Base-by-base conservation (phyloP, 305 asterid genomes). In the Andrographis paniculata region DNA sequence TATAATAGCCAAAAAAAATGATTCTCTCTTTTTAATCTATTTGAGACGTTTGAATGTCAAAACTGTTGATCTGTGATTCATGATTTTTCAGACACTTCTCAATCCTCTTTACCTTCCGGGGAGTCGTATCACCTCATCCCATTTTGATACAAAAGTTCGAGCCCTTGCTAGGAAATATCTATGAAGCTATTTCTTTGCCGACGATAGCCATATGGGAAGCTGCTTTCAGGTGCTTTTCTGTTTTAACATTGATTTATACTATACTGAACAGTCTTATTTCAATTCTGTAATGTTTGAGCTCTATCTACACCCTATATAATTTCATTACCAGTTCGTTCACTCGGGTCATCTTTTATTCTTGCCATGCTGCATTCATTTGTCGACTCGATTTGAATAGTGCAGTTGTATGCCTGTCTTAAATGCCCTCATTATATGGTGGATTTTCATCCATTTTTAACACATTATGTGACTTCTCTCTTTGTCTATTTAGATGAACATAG, bases 31-130 rank as follows among this genome's bases (percentile, higher is more conserved):
- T 47, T 17, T 51, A 8, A 24, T 59, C 35, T 48, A 9, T 42
- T 55, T 61, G 38, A 15, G 28, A 35, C 16, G 23, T 56, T 47
- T 52, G 14, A 40, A 20, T 17, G 9, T 17, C 52, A 40, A 24
- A 62, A 41, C 44, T 43, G 60, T 59, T 63, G 52, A 69, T 56
- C 17, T 21, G 33, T 9, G 16, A 17, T 17, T 38, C 43, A 2
- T 27, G 27, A 27, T 44, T 66, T 64, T 67, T 66, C 95, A 89
- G 98, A 74, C 77, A 48, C 89, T 89, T 67, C 86, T 82, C 58
- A 85, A 89, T 63, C 95, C 98, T 49, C 93, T 85, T 20, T 89
- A 85, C 69, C 77, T 85, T 31, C 92, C 98, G 15, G 98, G 98
- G 61, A 76, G 94, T 42, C 94, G 94, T 20, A 58, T 89, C 66